Base-by-base conservation (phyloP, 169 alveolate genomes). In the Neospora caninum region DNA sequence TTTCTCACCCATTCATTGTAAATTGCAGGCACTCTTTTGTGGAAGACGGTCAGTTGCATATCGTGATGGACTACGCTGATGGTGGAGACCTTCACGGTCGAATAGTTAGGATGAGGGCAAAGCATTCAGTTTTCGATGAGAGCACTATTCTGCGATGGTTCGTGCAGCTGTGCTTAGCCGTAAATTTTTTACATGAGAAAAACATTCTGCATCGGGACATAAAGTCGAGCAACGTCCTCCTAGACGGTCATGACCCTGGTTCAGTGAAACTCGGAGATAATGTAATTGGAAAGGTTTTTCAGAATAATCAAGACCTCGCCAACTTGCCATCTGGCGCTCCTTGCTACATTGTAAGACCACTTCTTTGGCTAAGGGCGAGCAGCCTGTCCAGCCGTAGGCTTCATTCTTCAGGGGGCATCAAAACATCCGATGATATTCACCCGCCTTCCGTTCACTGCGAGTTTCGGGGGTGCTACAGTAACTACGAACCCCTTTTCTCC, bases 291-390 rank as follows among this genome's bases (percentile, higher is more conserved):
- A 98, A 98, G 96, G 98, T 98, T 42, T 97, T 99, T 80, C 98
- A 98, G 86, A 97, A 97, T 93, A 97, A 99, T 0, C 96, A 97
- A 53, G 99, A 98, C 92, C 98, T 98, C 97, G 99, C 99, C 54
- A 96, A 96, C 88, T 99, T 99, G 31, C 96, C 98, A 96, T 98
- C 98, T 49, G 99, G 99, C 78, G 99, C 99, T 9, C 99, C 99
- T 0, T 99, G 99, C 97, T 99, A 99, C 97, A 96, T 99, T 20
- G 89, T 82, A 82, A 42, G 89, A 34, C 78, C 78, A 64, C 10
- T 20, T 64, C 78, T 0, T 64, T 29, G 34, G 78, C 78, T 49
- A 49, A 13, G 58, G 58, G 27, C 58, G 58, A 22, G 58, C 58
- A 49, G 0, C 16, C 58, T 49, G 58, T 49, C 27, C 27, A 13